Evolutionary conservation across 192 early-diverging fungal species (phyloP).

Genomic region (Backusella psychrophila): DNA sequence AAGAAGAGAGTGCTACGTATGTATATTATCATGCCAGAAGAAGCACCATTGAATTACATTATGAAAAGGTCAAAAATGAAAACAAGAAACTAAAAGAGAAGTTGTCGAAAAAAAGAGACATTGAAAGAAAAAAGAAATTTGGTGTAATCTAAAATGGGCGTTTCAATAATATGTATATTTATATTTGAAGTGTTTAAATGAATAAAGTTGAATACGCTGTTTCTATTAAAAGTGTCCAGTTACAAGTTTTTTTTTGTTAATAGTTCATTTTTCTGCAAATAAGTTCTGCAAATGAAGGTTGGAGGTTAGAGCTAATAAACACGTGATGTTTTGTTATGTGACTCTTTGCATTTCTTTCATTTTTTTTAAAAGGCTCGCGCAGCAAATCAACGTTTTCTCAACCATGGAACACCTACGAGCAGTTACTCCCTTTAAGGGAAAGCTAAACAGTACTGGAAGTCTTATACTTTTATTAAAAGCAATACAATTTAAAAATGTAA

Average conservation of each 20-base stretch:
- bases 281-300: too few species aligned
- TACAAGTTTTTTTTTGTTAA: too few species aligned
- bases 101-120: background rate
- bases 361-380: background rate
- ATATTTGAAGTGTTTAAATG: background rate
- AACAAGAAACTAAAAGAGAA: background rate
- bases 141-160: too few species aligned
- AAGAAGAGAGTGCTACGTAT: background rate
- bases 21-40: background rate
- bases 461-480: background rate
- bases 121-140: background rate
- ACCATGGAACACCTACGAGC: background rate
- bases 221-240: background rate
- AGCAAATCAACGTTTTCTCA: background rate
- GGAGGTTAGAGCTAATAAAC: background rate
- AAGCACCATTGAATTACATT: background rate
- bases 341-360: background rate
- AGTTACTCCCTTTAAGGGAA: background rate
- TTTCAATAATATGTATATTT: background rate
- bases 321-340: background rate
- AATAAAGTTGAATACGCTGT: too few species aligned
- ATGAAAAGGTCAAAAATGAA: background rate
- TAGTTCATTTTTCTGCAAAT: too few species aligned
- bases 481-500: slow-evolving; percentile 8
- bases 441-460: background rate